Evolutionary conservation across 2,329 filamentous ascomycete species (phyloP), one percentile per base, ranked within the genome.

Genomic region (Aureobasidium sp.): DNA sequence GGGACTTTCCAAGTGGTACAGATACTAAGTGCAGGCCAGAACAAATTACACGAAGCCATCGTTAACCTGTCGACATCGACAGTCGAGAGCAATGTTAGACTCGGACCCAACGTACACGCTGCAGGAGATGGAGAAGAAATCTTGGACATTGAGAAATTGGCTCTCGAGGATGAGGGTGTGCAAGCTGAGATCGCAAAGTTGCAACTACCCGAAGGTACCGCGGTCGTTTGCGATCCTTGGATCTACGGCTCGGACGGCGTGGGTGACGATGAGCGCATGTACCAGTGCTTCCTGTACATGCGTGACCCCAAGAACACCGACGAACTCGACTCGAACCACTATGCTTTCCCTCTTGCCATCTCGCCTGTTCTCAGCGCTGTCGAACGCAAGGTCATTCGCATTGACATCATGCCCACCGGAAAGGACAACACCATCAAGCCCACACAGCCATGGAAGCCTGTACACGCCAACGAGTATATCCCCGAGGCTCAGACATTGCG

Each of bases 371-470:
- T 91, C 46, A 84, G 85, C 69, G 82, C 81, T 0, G 79, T 80
- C 44, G 84, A 79, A 1, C 82, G 83, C 75, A 83, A 86, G 68
- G 80, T 91, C 41, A 80, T 88, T 50, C 82, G 87, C 12, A 87
- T 91, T 65, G 87, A 91, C 68, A 78, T 83, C 62, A 73, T 90
- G 4, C 87, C 88, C 1, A 89, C 85, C 3, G 87, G 88, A 2
- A 79, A 77, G 5, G 87, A 88, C 70, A 79, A 82, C 61, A 82
- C 79, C 6, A 77, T 80, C 64, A 82, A 81, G 64, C 78, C 81
- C 2, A 77, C 82, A 0, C 75, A 78, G 55, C 81, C 84, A 5
- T 86, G 84, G 75, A 80, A 83, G 70, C 76, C 84, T 1, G 77
- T 81, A 66, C 81, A 82, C 57, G 75, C 80, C 2, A 84, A 87